A percentile compares a stretch with the other conserved stretches of the same genome.
These are phyloP conservation scores for Vigna reflexopilosa DNA, from an alignment of 306 rosid species.

Conservation along the genomic window DNA sequence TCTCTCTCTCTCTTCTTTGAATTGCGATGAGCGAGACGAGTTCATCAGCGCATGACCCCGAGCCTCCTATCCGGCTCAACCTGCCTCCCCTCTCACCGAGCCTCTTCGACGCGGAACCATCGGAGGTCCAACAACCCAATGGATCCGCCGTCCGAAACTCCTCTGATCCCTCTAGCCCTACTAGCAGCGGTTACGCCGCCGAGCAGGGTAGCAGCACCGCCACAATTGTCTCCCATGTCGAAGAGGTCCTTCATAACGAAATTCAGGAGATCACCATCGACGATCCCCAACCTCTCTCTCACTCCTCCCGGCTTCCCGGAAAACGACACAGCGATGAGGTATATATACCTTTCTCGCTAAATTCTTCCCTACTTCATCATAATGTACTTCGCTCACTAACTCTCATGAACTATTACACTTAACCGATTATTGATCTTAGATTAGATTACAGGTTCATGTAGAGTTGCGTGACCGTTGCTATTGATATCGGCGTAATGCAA, in stretches of 20 bases:
- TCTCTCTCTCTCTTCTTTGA: background rate
- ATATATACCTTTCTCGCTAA: constrained; percentile 29
- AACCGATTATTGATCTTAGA: background rate
- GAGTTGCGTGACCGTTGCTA: background rate
- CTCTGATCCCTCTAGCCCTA: constrained; percentile 64
- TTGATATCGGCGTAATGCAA: background rate
- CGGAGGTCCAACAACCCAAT: constrained; percentile 42
- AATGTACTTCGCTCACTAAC: background rate
- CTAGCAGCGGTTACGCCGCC: constrained; percentile 83
- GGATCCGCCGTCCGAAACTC: constrained; percentile 49
- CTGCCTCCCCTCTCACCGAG: constrained; percentile 58
- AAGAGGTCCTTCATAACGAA: constrained; percentile 56
- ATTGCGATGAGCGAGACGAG: constrained; percentile 36
- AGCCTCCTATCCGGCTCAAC: constrained; percentile 49
- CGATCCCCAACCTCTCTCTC: constrained; percentile 44
- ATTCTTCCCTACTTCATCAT: background rate
- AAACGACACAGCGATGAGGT: constrained; percentile 81
- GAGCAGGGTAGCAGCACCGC: constrained; percentile 77
- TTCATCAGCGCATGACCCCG: constrained; percentile 20
- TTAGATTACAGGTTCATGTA: background rate
- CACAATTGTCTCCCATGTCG: constrained; percentile 57
- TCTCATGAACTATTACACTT: background rate
- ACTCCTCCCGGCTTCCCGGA: constrained; percentile 60
- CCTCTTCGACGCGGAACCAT: constrained; percentile 48
- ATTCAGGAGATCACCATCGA: constrained; percentile 58